Base-by-base conservation (phyloP, 2,329 filamentous ascomycete genomes). In the Colletotrichum sp. region DNA sequence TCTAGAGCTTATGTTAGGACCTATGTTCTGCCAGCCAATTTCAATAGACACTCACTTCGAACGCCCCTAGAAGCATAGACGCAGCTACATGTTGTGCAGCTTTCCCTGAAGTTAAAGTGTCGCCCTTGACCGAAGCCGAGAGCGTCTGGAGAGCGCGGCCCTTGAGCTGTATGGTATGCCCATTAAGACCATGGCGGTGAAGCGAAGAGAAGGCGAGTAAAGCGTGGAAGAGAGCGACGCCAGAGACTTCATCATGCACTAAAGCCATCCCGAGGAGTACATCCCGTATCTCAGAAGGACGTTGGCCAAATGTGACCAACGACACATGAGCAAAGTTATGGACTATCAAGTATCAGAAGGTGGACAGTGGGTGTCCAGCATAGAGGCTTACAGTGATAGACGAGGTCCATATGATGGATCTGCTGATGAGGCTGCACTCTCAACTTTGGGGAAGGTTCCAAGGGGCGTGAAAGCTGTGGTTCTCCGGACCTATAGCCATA, bases 21-120 rank as follows among this genome's bases (percentile, higher is more conserved):
- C 10, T 3, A 0, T 7, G 5, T 43, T n/a, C 13, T 27, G 10
- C 22, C 1, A 10, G 1, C 2, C 8, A 6, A 9, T 15, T 5
- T 22, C 5, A 3, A 16, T 22, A 5, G 22, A 4, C 10, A 36
- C 64, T 18, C 28, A 68, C 70, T 34, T 72, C 70, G 12, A 60
- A 72, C 30, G 70, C 52, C 15, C 70, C 70, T 4, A 72, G 64
- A 18, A 72, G 64, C 70, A 72, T 72, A 8, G 56, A 72, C 12
- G 70, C 70, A 6, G 70, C 70, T 1, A 67, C 64, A 8, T 52
- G 64, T 13, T 52, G 64, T 1, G 64, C 55, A 8, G 70, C 70
- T 16, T 48, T 58, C 25, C 3, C 34, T 8, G 39, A 9, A 13
- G 9, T 52, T 15, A 61, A 8, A 2, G 6, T 9, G 13, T 52